Evolutionary conservation across 495 filamentous ascomycete species (phyloP).

Genomic region (Pseudomonodictys pantanalensis): DNA sequence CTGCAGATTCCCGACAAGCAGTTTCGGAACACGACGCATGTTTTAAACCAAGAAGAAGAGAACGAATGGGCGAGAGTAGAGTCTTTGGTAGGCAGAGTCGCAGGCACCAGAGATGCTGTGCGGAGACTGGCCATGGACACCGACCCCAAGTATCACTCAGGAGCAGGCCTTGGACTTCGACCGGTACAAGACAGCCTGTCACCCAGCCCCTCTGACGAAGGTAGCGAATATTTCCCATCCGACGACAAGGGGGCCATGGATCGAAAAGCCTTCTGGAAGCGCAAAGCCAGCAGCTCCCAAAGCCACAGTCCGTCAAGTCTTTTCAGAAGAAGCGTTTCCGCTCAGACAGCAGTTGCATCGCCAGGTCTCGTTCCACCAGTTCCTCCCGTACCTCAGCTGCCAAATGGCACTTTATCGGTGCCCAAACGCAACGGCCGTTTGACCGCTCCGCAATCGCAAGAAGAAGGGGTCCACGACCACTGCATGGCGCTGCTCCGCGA

Average conservation of each 20-base stretch:
- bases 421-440: conserved; percentile 38
- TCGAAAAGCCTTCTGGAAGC: conserved; percentile 79
- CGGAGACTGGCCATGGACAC: conserved; percentile 79
- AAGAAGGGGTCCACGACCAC: conserved; percentile 69
- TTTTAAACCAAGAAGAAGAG: conserved; percentile 56
- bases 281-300: conserved; percentile 62
- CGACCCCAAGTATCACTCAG: conserved; percentile 57
- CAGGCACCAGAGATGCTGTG: conserved; percentile 84
- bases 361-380: conserved; percentile 40
- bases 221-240: conserved; percentile 45
- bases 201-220: conserved; percentile 37
- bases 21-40: conserved; percentile 4
- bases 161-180: conserved; percentile 17
- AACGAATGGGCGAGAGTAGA: conserved; percentile 83
- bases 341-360: conserved; percentile 60
- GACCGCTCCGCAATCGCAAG: conserved; percentile 35
- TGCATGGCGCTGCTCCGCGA: conserved; percentile 76
- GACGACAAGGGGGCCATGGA: conserved; percentile 40
- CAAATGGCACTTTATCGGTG: conserved; percentile 42
- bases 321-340: conserved; percentile 47
- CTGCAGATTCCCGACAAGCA: conserved; percentile 14
- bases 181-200: conserved; percentile 34
- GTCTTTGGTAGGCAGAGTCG: conserved; percentile 72
- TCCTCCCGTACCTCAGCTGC: conserved; percentile 30
- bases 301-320: conserved; percentile 44